Conservation (phyloP, 805 yeast species). For the Vanderwaltozyma yarrowii region DNA sequence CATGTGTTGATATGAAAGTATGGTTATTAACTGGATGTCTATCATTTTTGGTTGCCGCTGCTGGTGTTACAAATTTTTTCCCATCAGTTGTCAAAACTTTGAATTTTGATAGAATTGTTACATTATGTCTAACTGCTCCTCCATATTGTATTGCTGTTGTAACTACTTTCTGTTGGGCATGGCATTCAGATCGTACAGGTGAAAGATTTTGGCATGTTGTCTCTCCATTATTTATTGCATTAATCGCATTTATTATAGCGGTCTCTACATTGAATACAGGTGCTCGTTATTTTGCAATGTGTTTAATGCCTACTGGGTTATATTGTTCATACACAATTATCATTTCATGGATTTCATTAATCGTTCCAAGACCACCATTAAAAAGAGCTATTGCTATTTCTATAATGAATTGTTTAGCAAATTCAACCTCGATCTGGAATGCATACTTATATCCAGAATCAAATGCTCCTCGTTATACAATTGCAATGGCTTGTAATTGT, state of each 20-base stretch:
- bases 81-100: conserved; percentile 51
- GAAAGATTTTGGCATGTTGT: conserved; percentile 45
- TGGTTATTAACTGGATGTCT: conserved; percentile 34
- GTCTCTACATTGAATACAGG: conserved; percentile 43
- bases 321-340: conserved; percentile 45
- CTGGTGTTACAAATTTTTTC: conserved; percentile 52
- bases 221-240: conserved; percentile 33
- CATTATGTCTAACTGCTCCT: conserved; percentile 50
- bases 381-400: conserved; percentile 51
- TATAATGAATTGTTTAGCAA: conserved; percentile 45
- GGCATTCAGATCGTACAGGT: conserved; percentile 46
- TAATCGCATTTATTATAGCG: conserved; percentile 21
- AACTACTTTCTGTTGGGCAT: conserved; percentile 42
- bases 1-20: conserved; percentile 22
- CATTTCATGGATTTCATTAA: conserved; percentile 46
- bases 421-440: conserved; percentile 48
- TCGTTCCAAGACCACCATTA: conserved; percentile 47
- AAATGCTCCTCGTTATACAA: conserved; percentile 37
- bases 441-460: conserved; percentile 39
- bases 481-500: conserved; percentile 40
- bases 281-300: conserved; percentile 51
- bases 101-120: conserved; percentile 38
- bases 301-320: conserved; percentile 46
- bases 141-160: conserved; percentile 45
- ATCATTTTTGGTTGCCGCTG: conserved; percentile 42